Percentiles rank a stretch among this genome's conserved stretches.
Conservation (phyloP, 805 yeast genomes). For the Cyberlindnera veronae region DNA sequence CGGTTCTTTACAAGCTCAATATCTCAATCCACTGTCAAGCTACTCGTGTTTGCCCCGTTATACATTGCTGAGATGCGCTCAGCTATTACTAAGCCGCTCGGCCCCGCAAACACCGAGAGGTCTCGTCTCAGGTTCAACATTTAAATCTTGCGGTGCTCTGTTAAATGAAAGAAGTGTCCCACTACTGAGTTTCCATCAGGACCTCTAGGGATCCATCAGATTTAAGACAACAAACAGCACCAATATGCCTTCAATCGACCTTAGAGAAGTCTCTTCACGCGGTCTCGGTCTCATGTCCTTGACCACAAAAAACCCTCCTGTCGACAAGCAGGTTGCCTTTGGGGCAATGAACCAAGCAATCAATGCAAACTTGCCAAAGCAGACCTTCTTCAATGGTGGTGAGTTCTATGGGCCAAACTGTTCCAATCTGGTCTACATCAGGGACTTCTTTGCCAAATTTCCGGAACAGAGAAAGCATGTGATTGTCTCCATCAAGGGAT, state of each 20-base stretch:
- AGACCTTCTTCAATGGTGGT: slow-evolving; percentile 64
- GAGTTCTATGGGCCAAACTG: slow-evolving; percentile 67
- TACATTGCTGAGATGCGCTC: too few species aligned
- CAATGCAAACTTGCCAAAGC: slow-evolving; percentile 36
- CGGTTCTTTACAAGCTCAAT: too few species aligned
- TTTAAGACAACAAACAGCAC: too few species aligned
- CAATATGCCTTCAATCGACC: slow-evolving; percentile 5
- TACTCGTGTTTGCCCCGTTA: too few species aligned
- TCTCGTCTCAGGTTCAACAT: too few species aligned
- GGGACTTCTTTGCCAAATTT: slow-evolving; percentile 52
- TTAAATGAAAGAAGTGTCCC: too few species aligned
- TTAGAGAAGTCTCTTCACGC: slow-evolving; percentile 12
- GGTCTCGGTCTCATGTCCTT: slow-evolving; percentile 85
- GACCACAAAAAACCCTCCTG: slow-evolving; percentile 63
- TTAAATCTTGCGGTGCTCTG: too few species aligned
- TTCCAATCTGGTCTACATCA: slow-evolving; percentile 53
- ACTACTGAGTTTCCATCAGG: too few species aligned
- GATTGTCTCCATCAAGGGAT: slow-evolving; percentile 68
- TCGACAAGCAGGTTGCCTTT: slow-evolving; percentile 50
- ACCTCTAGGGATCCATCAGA: too few species aligned
- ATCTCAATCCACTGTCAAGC: too few species aligned
- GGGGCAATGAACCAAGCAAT: slow-evolving; percentile 51
- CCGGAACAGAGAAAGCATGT: slow-evolving; percentile 57
- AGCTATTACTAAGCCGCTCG: too few species aligned
- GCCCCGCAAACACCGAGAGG: too few species aligned